Evolutionary conservation across 2,329 filamentous ascomycete species (phyloP).

Genomic region (Colletotrichum siamense): DNA sequence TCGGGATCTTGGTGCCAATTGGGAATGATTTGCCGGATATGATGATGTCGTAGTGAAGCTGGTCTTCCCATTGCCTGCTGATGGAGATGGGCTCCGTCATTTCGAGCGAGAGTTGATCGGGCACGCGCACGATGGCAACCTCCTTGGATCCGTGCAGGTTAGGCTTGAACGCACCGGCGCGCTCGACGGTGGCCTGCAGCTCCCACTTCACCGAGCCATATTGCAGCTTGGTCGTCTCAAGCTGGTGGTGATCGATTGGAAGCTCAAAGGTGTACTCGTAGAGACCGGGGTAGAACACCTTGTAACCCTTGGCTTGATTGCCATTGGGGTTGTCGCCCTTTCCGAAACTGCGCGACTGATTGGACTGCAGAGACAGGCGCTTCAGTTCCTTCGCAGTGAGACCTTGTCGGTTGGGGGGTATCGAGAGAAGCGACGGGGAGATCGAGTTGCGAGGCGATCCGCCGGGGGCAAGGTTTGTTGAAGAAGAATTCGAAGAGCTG

Average conservation of each 20-base stretch:
- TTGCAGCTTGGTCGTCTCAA: constrained; percentile 88
- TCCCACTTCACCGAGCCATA: constrained; percentile 89
- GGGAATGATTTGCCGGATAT: constrained; percentile 96
- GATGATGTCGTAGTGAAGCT: constrained; percentile 93
- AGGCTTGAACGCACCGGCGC: constrained; percentile 87
- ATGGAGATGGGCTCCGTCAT: constrained; percentile 94
- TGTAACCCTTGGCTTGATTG: constrained; percentile 74
- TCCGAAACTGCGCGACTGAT: constrained; percentile 83
- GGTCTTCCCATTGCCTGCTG: constrained; percentile 92
- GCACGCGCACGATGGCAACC: constrained; percentile 82
- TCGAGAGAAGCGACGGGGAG: constrained; percentile 25
- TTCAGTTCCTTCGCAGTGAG: constrained; percentile 61
- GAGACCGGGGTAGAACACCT: constrained; percentile 78
- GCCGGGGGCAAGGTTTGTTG: constrained; percentile 29
- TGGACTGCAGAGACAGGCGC: constrained; percentile 79
- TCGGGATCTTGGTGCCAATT: constrained; percentile 84
- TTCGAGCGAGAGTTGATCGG: constrained; percentile 86
- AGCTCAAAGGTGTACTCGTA: constrained; percentile 81
- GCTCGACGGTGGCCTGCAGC: constrained; percentile 82
- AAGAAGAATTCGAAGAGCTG: constrained; percentile 38
- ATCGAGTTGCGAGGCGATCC: constrained; percentile 20
- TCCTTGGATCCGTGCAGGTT: constrained; percentile 86
- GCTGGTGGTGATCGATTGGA: constrained; percentile 84
- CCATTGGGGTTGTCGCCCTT: constrained; percentile 74
- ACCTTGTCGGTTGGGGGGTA: constrained; percentile 30